Conservation (phyloP, 2,329 filamentous ascomycete genomes). For the Talaromyces amestolkiae region DNA sequence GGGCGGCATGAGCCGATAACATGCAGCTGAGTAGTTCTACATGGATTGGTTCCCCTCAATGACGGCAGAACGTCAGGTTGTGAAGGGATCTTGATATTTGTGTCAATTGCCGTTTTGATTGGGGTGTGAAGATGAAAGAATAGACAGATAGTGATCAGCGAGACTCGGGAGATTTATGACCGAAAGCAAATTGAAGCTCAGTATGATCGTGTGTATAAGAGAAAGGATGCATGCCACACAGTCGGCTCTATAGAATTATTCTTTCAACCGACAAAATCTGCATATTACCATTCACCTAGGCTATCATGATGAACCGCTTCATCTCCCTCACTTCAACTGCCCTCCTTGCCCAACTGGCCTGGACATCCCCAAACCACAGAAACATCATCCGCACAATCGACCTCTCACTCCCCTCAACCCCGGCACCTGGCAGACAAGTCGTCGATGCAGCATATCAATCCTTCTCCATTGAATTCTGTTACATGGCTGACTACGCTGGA, state of each 20-base stretch:
- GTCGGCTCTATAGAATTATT: no score
- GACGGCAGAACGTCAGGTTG: not conserved
- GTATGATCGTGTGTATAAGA: not conserved
- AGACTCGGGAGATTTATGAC: not conserved
- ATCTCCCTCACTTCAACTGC: not conserved
- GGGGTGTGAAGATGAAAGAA: not conserved
- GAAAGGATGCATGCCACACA: no score
- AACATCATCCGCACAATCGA: not conserved
- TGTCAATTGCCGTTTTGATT: not conserved
- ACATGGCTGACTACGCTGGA: not conserved
- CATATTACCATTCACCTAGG: not conserved
- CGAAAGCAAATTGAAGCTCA: not conserved
- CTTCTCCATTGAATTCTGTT: not conserved
- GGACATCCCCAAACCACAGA: not conserved
- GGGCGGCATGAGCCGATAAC: not conserved
- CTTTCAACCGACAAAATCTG: no score
- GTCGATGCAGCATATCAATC: not conserved
- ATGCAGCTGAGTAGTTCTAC: not conserved
- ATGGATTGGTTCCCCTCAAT: not conserved
- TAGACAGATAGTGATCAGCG: not conserved
- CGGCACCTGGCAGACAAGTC: not conserved
- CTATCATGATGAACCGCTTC: not conserved
- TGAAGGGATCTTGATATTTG: not conserved
- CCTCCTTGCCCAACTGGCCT: not conserved
- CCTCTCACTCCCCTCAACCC: not conserved